Evolutionary conservation across 2,329 filamentous ascomycete genomes (phyloP), one percentile per base, ranked within the genome.

Genomic region (Trichoderma brevicompactum): DNA sequence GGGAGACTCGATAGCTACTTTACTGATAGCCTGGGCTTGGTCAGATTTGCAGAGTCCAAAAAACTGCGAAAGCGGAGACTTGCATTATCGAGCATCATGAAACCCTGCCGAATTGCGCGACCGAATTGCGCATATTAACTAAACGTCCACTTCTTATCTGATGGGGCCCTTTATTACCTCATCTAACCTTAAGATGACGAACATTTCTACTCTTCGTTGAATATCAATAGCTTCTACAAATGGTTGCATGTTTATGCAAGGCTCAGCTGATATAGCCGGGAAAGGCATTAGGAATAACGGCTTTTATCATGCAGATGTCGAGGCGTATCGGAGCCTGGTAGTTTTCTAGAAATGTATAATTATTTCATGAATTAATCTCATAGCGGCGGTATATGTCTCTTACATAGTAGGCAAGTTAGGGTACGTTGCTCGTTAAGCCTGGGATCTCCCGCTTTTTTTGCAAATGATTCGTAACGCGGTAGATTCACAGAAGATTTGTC

Each of bases 21-120:
- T 40, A 5, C 9, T 5, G 36, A n/a, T 41, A 19, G 12, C 17
- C 40, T 54, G 52, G 19, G 17, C 12, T 41, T 13, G 8, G 7
- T 7, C 9, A 40, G 52, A 17, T 17, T 10, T 13, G 41, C 17
- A 23, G 10, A 19, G 6, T 34, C 40, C 12, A 5, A 28, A 46
- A 46, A 40, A 12, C 17, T 54, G 49, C 60, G 60, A 63, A 43
- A 43, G 34, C 40, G 60, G 49, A 63, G 60, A n/a, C 28, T 12
- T 44, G 40, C 40, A 17, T 46, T 46, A 54, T 54, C 60, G 38
- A 48, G 15, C 3, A 12, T 7, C 13, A 38, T 40, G 23, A 5
- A 28, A 38, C 6, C 28, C n/a, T 40, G 28, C 17, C 41, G 12
- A 36, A 32, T 15, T 46, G 8, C 13, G 28, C 40, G 23, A 44